Conservation (phyloP, 805 yeast species). For the Yueomyces sinensis region DNA sequence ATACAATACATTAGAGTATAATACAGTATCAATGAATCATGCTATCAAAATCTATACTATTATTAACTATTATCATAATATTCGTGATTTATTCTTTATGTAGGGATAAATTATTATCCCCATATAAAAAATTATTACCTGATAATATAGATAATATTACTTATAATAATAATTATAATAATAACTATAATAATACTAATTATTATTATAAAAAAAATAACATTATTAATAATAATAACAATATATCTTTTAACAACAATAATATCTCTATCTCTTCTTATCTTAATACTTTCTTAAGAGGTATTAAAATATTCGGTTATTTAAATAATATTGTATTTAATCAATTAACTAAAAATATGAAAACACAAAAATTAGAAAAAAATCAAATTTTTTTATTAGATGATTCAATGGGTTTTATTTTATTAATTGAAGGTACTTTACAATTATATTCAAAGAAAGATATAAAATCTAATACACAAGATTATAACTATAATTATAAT, state of each 20-base stretch:
- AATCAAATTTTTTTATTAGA: conserved; percentile 69
- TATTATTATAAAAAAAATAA: too few relatives aligned
- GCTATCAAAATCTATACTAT: too few relatives aligned
- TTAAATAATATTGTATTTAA: conserved; percentile 83
- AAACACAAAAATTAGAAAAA: conserved; percentile 65
- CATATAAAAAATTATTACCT: conserved; percentile 15
- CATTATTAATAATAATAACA: too few relatives aligned
- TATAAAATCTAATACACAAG: not conserved
- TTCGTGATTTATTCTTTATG: too few relatives aligned
- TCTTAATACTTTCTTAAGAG: conserved; percentile 78
- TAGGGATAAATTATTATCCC: conserved; percentile 14
- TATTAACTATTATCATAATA: too few relatives aligned
- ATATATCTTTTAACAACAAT: too few relatives aligned
- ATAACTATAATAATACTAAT: not conserved
- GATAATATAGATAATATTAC: too few relatives aligned
- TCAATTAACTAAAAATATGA: conserved; percentile 83
- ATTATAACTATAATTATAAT: not conserved
- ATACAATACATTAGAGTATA: too few relatives aligned
- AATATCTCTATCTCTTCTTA: conserved; percentile 43
- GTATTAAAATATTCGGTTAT: conserved; percentile 89
- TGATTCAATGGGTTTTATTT: conserved; percentile 71
- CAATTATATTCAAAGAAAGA: conserved; percentile 42
- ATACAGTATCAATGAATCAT: too few relatives aligned
- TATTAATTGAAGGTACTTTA: conserved; percentile 84
- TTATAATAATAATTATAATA: too few relatives aligned